Evolutionary conservation across 2,329 filamentous ascomycete genomes (phyloP).

Genomic region (Colletotrichum sp.): DNA sequence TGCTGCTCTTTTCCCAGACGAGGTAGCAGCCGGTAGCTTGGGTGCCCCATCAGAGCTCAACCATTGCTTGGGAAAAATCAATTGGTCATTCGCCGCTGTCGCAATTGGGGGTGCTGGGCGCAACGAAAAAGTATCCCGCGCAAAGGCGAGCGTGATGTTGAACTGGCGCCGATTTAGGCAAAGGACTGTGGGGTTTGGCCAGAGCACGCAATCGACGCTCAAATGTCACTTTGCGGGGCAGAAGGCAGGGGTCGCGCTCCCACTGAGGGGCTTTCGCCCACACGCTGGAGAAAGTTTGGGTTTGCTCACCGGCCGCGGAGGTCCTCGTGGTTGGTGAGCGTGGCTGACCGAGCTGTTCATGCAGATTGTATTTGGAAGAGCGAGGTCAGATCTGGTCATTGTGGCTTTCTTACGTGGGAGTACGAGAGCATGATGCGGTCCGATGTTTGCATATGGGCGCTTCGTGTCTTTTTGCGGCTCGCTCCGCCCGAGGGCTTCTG

Average conservation of each 20-base stretch:
- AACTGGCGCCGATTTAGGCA: conserved; percentile 26
- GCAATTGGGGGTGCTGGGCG: not conserved
- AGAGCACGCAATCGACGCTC: conserved; percentile 37
- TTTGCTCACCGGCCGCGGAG: not conserved
- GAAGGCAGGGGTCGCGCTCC: not conserved
- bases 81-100: not conserved
- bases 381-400: not conserved
- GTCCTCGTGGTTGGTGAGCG: not conserved
- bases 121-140: not conserved
- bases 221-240: conserved; percentile 23
- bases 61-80: not conserved
- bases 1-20: not conserved
- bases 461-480: not conserved
- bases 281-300: not conserved
- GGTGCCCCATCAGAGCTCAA: not conserved
- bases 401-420: not conserved
- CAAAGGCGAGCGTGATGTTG: not conserved
- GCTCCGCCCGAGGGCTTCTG: not conserved
- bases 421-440: not conserved
- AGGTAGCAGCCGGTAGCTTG: not conserved
- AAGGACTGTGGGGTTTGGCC: conserved; percentile 29
- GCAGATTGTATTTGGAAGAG: not conserved
- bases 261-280: not conserved
- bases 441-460: not conserved
- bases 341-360: not conserved